Evolutionary conservation across 1,139 yeast genomes (phyloP).

Genomic region (Diutina rugosa): DNA sequence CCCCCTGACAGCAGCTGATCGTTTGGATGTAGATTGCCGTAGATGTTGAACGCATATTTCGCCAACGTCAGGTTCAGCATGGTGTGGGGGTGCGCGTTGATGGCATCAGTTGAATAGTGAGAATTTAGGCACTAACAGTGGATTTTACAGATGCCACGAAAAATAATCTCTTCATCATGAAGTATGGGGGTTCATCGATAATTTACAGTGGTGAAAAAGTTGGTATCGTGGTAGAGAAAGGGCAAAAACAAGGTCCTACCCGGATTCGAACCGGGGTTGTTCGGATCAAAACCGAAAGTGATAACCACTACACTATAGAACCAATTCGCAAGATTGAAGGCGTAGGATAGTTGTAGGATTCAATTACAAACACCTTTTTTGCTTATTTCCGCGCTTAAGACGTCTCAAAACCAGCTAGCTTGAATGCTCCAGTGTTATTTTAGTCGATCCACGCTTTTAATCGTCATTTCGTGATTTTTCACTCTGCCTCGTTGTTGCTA

Average conservation of each 20-base stretch:
- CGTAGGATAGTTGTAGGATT: too few species aligned
- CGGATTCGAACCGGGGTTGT: conserved; percentile 95
- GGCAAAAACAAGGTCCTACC: conserved; percentile 53
- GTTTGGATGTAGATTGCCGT: conserved; percentile 12
- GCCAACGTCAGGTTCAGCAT: conserved; percentile 8
- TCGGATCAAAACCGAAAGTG: conserved; percentile 50
- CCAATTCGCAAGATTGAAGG: not conserved
- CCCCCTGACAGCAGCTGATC: conserved; percentile 6
- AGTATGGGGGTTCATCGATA: too few species aligned
- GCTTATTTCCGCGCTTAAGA: too few species aligned
- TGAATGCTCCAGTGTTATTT: too few species aligned
- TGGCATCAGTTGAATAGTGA: not conserved
- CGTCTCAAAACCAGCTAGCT: too few species aligned
- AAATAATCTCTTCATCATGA: too few species aligned
- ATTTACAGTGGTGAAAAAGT: too few species aligned
- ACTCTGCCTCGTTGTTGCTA: not conserved
- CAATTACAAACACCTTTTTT: too few species aligned
- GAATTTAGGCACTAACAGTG: not conserved
- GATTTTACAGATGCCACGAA: too few species aligned
- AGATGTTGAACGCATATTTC: conserved; percentile 24
- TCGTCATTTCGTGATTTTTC: not conserved
- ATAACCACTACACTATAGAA: conserved; percentile 40
- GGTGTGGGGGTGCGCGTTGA: not conserved
- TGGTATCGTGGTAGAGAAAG: too few species aligned
- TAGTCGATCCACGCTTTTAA: too few species aligned